These are phyloP conservation scores for Capsicum chinense DNA, from an alignment of 257 asterid species.

Conservation along the genomic window DNA sequence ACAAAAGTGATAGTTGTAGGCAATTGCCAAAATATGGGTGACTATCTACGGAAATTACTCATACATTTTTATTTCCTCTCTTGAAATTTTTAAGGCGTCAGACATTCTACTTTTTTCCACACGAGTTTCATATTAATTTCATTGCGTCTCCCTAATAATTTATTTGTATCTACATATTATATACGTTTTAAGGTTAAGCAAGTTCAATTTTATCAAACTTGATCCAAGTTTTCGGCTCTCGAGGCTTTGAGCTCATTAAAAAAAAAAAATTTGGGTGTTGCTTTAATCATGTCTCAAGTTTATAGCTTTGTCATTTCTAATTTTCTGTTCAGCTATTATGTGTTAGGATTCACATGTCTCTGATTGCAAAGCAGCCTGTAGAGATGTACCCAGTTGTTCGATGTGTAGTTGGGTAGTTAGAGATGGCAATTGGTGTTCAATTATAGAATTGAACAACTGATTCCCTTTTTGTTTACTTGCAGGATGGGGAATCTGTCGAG, in stretches of 20 bases:
- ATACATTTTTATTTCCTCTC: background rate
- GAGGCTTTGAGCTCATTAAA: background rate
- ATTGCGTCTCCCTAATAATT: background rate
- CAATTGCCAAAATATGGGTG: too few relatives aligned
- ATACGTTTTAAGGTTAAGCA: background rate
- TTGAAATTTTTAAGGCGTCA: background rate
- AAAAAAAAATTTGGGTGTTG: background rate
- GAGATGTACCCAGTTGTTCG: background rate
- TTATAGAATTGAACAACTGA: conserved; percentile 17
- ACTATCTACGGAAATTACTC: too few relatives aligned
- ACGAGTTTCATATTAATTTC: background rate
- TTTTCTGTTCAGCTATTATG: background rate
- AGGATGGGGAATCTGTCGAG: conserved; percentile 71
- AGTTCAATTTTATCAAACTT: background rate
- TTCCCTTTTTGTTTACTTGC: conserved; percentile 39
- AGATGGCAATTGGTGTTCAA: conserved; percentile 21
- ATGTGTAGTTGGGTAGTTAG: conserved; percentile 14
- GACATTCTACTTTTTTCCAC: background rate
- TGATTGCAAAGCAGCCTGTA: background rate
- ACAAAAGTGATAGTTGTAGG: too few relatives aligned
- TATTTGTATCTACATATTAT: background rate
- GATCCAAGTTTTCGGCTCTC: background rate
- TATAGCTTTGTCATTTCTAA: conserved; percentile 13
- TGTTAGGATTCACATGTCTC: conserved; percentile 2
- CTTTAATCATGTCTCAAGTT: background rate